Evolutionary conservation across 2,329 filamentous ascomycete species (phyloP).

Genomic region (Clonostachys solani): DNA sequence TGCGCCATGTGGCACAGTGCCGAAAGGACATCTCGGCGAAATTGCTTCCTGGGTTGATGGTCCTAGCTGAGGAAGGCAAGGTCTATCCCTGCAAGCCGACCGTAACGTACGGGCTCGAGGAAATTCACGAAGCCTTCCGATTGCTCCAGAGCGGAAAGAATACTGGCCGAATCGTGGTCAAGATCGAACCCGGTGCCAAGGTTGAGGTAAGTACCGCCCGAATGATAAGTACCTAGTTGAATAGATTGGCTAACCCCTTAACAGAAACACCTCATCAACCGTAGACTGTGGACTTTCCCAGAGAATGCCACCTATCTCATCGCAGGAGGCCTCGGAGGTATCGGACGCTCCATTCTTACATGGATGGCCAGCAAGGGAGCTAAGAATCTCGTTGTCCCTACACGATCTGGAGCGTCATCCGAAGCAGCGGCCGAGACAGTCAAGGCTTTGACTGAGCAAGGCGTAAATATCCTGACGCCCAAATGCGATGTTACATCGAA

Average conservation of each 20-base stretch:
- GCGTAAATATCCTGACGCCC: not conserved
- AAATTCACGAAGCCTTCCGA: conserved; percentile 30
- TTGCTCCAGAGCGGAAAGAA: conserved; percentile 31
- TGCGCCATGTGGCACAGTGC: not conserved
- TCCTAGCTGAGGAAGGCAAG: conserved; percentile 1
- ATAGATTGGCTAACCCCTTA: not conserved
- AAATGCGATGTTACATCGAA: not conserved
- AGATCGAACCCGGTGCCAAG: conserved; percentile 7
- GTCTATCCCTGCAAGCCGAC: conserved; percentile 4
- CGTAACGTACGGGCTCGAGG: conserved; percentile 11
- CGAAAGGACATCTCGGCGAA: conserved; percentile 16
- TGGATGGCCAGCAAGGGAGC: conserved; percentile 10
- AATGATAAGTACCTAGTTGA: not conserved
- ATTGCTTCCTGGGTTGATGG: conserved; percentile 16
- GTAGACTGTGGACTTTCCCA: not conserved
- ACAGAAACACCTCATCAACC: not conserved
- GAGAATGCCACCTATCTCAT: conserved; percentile 9
- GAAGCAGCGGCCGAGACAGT: not conserved
- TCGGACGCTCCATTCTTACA: conserved; percentile 9
- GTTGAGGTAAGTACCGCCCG: conserved; percentile 5
- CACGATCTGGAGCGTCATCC: not conserved
- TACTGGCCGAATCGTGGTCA: conserved; percentile 34
- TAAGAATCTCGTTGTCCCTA: conserved; percentile 5
- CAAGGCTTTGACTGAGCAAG: not conserved
- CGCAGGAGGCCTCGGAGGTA: conserved; percentile 11